These are phyloP conservation scores for Nannizziopsis barbatae DNA, from an alignment of 2,329 filamentous ascomycete genomes.

Conservation along the genomic window DNA sequence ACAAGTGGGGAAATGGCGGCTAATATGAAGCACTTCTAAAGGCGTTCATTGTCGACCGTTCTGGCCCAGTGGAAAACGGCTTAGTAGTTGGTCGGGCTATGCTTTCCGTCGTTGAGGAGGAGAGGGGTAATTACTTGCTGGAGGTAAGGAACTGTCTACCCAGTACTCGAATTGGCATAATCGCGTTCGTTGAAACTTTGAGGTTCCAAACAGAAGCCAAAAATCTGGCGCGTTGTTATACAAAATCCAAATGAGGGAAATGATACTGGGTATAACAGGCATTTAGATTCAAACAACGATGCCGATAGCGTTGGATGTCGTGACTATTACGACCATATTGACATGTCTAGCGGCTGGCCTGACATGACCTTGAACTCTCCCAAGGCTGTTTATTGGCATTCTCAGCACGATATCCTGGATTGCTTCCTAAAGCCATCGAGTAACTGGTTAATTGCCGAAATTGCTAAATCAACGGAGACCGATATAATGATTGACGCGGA, in stretches of 20 bases:
- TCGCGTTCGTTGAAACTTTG: neutral
- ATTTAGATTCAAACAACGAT: too few species aligned
- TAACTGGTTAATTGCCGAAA: conserved; percentile 15
- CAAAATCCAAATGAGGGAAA: conserved; percentile 13
- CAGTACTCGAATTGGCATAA: too few species aligned
- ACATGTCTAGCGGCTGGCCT: conserved; percentile 5
- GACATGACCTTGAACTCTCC: neutral
- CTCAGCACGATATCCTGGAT: conserved; percentile 17
- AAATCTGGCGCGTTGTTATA: conserved; percentile 21
- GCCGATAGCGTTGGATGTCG: too few species aligned
- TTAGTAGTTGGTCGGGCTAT: conserved; percentile 15
- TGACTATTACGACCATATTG: conserved; percentile 7
- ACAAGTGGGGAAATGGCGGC: neutral
- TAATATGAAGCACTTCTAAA: conserved; percentile 8
- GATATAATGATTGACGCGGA: conserved; percentile 19
- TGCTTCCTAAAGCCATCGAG: conserved; percentile 18
- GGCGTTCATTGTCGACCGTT: conserved; percentile 22
- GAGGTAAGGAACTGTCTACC: conserved; percentile 18
- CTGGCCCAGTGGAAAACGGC: conserved; percentile 12
- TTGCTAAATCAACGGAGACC: conserved; percentile 23
- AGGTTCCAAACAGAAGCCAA: conserved; percentile 19
- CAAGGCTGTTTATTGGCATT: conserved; percentile 21
- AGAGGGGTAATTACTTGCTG: conserved; percentile 25
- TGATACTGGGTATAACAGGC: conserved; percentile 3
- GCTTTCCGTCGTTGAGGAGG: conserved; percentile 21